phyloP scores from a whole-genome alignment of 805 yeast species.

The Yamadazyma kitorensis region DNA sequence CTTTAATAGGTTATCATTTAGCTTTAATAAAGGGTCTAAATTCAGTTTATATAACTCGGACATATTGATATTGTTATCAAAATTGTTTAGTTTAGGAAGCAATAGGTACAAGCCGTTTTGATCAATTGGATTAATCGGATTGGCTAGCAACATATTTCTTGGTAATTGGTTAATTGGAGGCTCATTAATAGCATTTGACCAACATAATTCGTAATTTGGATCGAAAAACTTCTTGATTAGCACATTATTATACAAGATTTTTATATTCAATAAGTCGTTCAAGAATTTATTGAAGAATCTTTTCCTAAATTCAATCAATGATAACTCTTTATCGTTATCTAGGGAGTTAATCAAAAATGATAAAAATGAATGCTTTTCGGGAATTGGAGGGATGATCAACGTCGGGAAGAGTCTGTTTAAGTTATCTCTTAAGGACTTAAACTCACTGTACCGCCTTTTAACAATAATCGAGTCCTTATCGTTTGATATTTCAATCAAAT shows the following conservation, averaged over 20 bases:
- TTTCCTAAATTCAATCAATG: conserved; percentile 47
- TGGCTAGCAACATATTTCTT: conserved; percentile 45
- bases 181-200: conserved; percentile 50
- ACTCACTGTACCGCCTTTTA: conserved; percentile 42
- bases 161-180: conserved; percentile 46
- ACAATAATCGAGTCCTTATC: conserved; percentile 20
- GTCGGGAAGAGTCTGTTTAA: conserved; percentile 39
- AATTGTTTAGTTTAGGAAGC: conserved; percentile 42
- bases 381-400: conserved; percentile 41
- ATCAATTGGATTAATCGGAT: conserved; percentile 49
- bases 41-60: conserved; percentile 18
- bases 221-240: conserved; percentile 48
- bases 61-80: conserved; percentile 19
- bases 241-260: conserved; percentile 30
- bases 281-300: conserved; percentile 46
- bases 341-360: conserved; percentile 40
- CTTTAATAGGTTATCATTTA: conserved; percentile 34
- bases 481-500: conserved; percentile 25
- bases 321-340: conserved; percentile 32
- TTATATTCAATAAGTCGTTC: conserved; percentile 29
- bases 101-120: conserved; percentile 53
- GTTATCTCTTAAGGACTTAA: conserved; percentile 40
- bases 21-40: conserved; percentile 27
- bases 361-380: conserved; percentile 47
- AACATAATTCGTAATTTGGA: conserved; percentile 47